phyloP scores from a whole-genome alignment of 352 stramenopile genomes.

The Globisporangium uncinulatum region DNA sequence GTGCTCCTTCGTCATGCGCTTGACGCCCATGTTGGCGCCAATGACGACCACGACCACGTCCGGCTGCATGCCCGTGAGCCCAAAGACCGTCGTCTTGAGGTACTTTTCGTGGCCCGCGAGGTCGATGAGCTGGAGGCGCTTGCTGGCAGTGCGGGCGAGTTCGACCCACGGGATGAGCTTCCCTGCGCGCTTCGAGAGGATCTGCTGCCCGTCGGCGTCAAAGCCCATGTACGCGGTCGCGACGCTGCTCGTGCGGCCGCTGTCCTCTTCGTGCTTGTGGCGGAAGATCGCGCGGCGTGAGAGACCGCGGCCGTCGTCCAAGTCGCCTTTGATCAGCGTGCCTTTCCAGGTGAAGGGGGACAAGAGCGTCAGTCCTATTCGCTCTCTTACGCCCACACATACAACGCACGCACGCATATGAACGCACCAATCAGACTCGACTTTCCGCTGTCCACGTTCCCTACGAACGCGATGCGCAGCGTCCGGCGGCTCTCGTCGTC shows the following conservation, averaged over 20 bases:
- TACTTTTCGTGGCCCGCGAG: conserved; percentile 97
- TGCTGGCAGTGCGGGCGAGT: conserved; percentile 69
- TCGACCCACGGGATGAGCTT: conserved; percentile 80
- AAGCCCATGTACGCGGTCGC: conserved; percentile 83
- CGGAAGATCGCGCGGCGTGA: conserved; percentile 82
- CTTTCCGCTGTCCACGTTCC: conserved; percentile 92
- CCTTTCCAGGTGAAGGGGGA: conserved; percentile 14
- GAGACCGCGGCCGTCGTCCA: conserved; percentile 94
- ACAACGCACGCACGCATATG: not conserved
- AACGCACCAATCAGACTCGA: conserved; percentile 82
- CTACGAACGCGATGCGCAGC: conserved; percentile 85
- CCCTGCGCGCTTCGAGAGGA: conserved; percentile 64
- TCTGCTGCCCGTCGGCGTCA: conserved; percentile 64
- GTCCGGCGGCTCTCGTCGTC: conserved; percentile 55
- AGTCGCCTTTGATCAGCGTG: conserved; percentile 91
- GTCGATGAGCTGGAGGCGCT: conserved; percentile 86
- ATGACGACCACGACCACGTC: conserved; percentile 95
- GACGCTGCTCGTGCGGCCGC: conserved; percentile 79
- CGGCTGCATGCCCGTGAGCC: conserved; percentile 95
- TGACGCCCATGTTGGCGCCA: conserved; percentile 93
- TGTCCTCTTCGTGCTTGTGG: conserved; percentile 83
- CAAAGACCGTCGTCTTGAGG: conserved; percentile 99
- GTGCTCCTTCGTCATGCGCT: conserved; percentile 93
- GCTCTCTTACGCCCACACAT: not conserved
- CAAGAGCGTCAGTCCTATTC: not conserved